Conservation (phyloP, 2,329 filamentous ascomycete genomes). For the Cordyceps javanica region DNA sequence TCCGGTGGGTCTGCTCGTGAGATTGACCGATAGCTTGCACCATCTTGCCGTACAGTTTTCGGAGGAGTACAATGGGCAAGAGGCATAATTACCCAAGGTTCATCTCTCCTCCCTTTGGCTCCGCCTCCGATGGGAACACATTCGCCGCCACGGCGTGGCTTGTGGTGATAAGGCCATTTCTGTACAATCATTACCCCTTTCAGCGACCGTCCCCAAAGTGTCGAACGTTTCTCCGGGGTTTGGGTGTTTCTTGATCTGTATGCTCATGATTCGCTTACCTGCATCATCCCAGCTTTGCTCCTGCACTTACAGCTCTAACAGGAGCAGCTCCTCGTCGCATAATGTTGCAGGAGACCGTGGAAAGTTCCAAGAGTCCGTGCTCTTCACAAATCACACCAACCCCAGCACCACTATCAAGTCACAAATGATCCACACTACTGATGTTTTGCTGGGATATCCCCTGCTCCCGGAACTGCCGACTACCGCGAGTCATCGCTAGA, state of each 20-base stretch:
- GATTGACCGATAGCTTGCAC: conserved; percentile 10
- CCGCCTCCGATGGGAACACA: not conserved
- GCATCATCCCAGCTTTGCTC: conserved; percentile 2
- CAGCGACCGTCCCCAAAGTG: not conserved
- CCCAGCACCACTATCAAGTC: not conserved
- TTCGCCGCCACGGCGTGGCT: not conserved
- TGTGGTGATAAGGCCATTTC: not conserved
- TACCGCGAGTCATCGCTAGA: conserved; percentile 14
- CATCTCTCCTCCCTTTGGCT: conserved; percentile 6
- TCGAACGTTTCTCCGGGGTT: not conserved
- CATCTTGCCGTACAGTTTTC: not conserved
- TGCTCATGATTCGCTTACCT: conserved; percentile 9
- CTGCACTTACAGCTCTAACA: not conserved
- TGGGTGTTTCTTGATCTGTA: not conserved
- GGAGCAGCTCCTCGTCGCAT: conserved; percentile 1
- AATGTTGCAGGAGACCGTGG: conserved; percentile 5
- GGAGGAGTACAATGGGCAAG: not conserved
- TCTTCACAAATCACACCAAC: conserved; percentile 6
- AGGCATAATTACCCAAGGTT: not conserved
- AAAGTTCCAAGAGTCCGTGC: conserved; percentile 10
- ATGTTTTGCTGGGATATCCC: conserved; percentile 11
- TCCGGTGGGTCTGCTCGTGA: not conserved
- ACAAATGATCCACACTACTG: conserved; percentile 9
- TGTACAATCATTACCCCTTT: not conserved
- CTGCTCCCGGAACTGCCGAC: conserved; percentile 14